Evolutionary conservation across 495 filamentous ascomycete species (phyloP).

Genomic region (Achaetomiella virescens): DNA sequence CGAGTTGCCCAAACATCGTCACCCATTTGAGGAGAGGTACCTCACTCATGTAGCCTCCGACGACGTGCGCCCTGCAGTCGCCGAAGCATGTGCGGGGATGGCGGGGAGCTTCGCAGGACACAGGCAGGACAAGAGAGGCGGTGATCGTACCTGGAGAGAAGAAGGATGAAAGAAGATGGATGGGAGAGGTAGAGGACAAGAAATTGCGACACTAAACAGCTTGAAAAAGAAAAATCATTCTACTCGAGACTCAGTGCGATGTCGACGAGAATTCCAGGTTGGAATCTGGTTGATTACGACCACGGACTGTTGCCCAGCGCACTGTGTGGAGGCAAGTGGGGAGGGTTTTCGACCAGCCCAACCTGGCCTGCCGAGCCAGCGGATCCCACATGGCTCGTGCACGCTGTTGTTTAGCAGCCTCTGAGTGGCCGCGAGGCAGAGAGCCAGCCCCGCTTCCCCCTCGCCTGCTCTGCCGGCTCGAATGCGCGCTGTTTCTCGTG

Average conservation of each 20-base stretch:
- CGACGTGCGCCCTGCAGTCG: background rate
- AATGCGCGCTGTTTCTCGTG: background rate
- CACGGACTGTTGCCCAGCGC: no score
- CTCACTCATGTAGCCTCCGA: background rate
- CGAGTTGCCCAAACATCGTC: no score
- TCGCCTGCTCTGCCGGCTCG: conserved; percentile 5
- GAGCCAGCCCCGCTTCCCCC: conserved; percentile 20
- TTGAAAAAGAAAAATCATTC: no score
- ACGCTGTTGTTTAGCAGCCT: conserved; percentile 11
- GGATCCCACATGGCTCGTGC: conserved; percentile 20
- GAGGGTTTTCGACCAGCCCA: background rate
- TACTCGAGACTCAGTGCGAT: no score
- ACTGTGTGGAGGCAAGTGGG: no score
- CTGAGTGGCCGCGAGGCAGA: conserved; percentile 20
- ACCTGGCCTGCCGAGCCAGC: background rate
- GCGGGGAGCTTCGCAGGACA: background rate
- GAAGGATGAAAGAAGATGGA: background rate
- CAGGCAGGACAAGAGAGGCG: background rate
- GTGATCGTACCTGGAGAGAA: background rate
- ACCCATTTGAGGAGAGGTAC: no score
- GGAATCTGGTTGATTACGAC: no score
- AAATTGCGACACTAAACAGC: no score
- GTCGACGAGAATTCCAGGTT: no score
- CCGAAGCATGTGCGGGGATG: background rate
- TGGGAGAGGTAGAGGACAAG: no score